A percentile compares a stretch with the other conserved stretches of the same genome.
These are phyloP conservation scores for Apiospora pterosperma DNA, from an alignment of 2,329 filamentous ascomycete genomes.

Conservation along the genomic window DNA sequence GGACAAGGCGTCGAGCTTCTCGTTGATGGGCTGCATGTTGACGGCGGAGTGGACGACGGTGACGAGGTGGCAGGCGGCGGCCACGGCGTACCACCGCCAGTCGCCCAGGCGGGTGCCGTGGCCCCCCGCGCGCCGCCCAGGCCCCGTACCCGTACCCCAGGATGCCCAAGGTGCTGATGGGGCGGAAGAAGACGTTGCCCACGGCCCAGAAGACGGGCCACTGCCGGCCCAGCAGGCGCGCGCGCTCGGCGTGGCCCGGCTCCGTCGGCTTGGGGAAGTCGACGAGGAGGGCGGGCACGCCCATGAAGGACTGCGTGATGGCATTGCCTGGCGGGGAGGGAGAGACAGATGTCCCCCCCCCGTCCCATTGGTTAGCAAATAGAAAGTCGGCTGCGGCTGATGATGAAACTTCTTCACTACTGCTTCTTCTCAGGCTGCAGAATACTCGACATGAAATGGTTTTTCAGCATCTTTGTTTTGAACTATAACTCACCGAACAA, in stretches of 20 bases:
- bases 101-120: conserved; percentile 28
- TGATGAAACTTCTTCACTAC: background rate
- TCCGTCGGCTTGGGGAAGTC: conserved; percentile 39
- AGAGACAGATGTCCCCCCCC: background rate
- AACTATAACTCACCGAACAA: conserved; percentile 39
- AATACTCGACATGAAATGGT: background rate
- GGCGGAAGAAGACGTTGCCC: conserved; percentile 48
- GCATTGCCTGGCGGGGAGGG: conserved; percentile 38
- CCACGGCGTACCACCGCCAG: conserved; percentile 40
- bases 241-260: conserved; percentile 36
- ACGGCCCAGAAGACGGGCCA: conserved; percentile 49
- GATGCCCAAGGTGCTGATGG: conserved; percentile 45
- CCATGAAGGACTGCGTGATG: conserved; percentile 50
- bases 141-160: conserved; percentile 43
- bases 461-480: background rate
- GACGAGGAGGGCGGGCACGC: conserved; percentile 43
- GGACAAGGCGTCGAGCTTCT: conserved; percentile 30
- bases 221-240: conserved; percentile 42
- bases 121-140: conserved; percentile 22
- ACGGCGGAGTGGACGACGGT: conserved; percentile 45
- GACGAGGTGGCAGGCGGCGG: conserved; percentile 40
- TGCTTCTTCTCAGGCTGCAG: background rate
- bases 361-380: background rate
- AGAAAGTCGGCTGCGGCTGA: background rate
- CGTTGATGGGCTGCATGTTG: conserved; percentile 50